phyloP scores from a whole-genome alignment of 2,329 filamentous ascomycete genomes.

The Fusarium temperatum region DNA sequence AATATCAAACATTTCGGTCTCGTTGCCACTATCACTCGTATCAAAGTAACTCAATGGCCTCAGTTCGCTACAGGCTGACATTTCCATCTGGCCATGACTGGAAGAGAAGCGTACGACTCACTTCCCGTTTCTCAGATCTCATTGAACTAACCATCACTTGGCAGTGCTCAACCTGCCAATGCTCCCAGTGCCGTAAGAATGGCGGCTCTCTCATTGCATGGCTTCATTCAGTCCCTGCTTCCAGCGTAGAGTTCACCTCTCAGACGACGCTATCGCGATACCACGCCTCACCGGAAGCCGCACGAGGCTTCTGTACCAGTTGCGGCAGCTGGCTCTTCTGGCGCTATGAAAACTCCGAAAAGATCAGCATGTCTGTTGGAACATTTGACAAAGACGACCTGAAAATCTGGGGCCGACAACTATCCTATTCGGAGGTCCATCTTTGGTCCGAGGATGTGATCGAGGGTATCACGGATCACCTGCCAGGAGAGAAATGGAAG shows the following conservation, averaged over 20 bases:
- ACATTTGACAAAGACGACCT: slow-evolving; percentile 57
- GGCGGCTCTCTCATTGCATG: slow-evolving; percentile 58
- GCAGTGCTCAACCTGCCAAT: slow-evolving; percentile 61
- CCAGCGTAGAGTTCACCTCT: slow-evolving; percentile 48
- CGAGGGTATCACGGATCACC: slow-evolving; percentile 57
- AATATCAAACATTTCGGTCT: not conserved
- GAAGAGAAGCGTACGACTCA: slow-evolving; percentile 42
- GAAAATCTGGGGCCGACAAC: slow-evolving; percentile 49
- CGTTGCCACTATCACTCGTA: not conserved
- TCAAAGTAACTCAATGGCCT: slow-evolving; percentile 23
- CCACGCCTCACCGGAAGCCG: slow-evolving; percentile 49
- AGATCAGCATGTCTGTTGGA: slow-evolving; percentile 52
- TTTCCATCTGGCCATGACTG: slow-evolving; percentile 59
- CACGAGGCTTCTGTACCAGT: slow-evolving; percentile 58
- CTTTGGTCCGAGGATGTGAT: slow-evolving; percentile 57
- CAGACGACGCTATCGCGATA: slow-evolving; percentile 50
- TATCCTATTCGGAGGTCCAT: slow-evolving; percentile 52
- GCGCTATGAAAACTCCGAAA: slow-evolving; percentile 45
- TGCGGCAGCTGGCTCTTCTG: slow-evolving; percentile 63
- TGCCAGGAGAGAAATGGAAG: slow-evolving; percentile 43
- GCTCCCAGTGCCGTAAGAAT: slow-evolving; percentile 63
- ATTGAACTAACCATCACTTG: not conserved
- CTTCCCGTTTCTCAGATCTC: not conserved
- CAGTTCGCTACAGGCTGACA: slow-evolving; percentile 58
- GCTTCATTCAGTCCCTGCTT: slow-evolving; percentile 50